These are phyloP conservation scores for Alternaria metachromatica DNA, from an alignment of 2,329 filamentous ascomycete species.

Conservation along the genomic window DNA sequence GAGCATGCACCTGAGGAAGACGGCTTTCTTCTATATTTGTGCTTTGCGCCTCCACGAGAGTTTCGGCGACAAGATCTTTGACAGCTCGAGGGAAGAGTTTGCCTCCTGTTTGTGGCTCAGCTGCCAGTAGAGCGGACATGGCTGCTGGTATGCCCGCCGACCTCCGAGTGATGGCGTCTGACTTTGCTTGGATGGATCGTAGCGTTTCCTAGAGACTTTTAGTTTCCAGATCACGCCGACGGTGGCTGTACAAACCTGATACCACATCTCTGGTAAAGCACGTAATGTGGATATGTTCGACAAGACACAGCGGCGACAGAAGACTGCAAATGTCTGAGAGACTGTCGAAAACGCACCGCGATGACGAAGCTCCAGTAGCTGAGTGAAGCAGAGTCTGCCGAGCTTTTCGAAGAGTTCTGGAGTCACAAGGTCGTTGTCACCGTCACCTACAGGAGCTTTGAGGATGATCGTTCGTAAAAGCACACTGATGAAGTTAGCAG, in stretches of 20 bases:
- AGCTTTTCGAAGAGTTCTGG: constrained; percentile 67
- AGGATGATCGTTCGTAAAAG: constrained; percentile 62
- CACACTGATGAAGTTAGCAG: constrained; percentile 60
- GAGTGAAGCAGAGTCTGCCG: constrained; percentile 78
- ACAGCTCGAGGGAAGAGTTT: constrained; percentile 70
- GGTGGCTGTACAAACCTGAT: constrained; percentile 51
- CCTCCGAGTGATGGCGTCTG: constrained; percentile 80
- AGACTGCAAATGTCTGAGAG: constrained; percentile 81
- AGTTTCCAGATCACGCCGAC: background rate
- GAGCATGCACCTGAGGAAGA: constrained; percentile 89
- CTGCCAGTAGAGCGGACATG: constrained; percentile 79
- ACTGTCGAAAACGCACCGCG: constrained; percentile 94
- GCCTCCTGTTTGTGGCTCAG: constrained; percentile 65
- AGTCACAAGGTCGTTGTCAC: constrained; percentile 26
- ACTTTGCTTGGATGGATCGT: constrained; percentile 74
- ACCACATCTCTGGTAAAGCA: constrained; percentile 70
- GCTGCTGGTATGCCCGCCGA: constrained; percentile 92
- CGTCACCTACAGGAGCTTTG: constrained; percentile 44
- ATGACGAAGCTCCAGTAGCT: constrained; percentile 83
- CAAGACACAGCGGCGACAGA: constrained; percentile 71
- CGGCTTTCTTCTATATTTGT: constrained; percentile 64
- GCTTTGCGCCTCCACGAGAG: constrained; percentile 60
- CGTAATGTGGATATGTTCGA: constrained; percentile 55
- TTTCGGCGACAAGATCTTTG: constrained; percentile 65
- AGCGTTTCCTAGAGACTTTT: constrained; percentile 62